Conservation (phyloP, 2,329 filamentous ascomycete species). For the Zymoseptoria crescenta region DNA sequence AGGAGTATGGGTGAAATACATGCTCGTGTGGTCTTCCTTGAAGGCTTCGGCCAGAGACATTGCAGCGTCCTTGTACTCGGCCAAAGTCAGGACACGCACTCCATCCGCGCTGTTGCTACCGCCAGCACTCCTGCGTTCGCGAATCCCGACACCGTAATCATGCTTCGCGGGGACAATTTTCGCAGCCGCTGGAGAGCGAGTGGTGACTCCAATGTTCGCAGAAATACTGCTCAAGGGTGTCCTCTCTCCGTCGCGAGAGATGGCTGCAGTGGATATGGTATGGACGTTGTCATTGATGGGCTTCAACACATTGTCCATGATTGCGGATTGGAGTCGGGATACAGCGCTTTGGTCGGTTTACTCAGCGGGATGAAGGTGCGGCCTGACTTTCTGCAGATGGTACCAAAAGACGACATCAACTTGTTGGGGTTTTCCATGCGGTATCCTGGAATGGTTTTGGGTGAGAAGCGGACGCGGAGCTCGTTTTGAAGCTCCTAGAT, state of each 20-base stretch:
- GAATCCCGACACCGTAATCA: conserved; percentile 2
- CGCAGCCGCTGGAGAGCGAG: conserved; percentile 7
- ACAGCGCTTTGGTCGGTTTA: conserved; percentile 32
- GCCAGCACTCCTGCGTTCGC: not conserved
- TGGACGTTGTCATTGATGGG: conserved; percentile 18
- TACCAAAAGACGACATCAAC: conserved; percentile 31
- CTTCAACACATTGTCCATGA: conserved; percentile 33
- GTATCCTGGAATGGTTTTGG: not conserved
- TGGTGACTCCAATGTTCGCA: conserved; percentile 5
- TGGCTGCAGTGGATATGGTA: conserved; percentile 26
- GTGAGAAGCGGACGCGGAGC: not conserved
- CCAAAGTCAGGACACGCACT: conserved; percentile 56
- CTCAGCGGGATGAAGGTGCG: conserved; percentile 40
- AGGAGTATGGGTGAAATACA: conserved; percentile 66
- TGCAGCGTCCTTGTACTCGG: conserved; percentile 64
- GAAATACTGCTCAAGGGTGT: conserved; percentile 30
- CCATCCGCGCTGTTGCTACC: conserved; percentile 34
- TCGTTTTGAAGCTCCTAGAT: not conserved
- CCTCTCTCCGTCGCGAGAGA: conserved; percentile 25
- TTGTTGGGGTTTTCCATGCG: not conserved
- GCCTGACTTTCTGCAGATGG: conserved; percentile 39
- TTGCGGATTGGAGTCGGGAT: conserved; percentile 30
- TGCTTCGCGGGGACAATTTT: conserved; percentile 6
- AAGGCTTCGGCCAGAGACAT: conserved; percentile 70
- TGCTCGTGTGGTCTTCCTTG: conserved; percentile 62